Percentiles rank a stretch among this genome's conserved stretches.
phyloP scores from a whole-genome alignment of 495 filamentous ascomycete genomes.

The Penicillium longicatenatum region DNA sequence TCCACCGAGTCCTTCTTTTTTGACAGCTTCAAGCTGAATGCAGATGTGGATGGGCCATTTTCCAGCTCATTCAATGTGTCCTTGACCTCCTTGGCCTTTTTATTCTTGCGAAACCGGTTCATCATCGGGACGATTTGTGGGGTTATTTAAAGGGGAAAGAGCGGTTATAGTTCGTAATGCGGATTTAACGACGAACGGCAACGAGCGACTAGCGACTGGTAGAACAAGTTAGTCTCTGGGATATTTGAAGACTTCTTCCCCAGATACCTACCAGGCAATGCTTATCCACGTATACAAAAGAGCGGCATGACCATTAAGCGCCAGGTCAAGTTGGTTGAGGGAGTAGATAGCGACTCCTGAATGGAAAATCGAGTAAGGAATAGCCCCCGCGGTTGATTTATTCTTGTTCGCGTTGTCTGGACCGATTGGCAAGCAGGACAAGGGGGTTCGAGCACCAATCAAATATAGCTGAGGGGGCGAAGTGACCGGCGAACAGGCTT shows the following conservation, averaged over 20 bases:
- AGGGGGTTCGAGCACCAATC: conserved; percentile 22
- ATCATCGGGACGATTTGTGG: conserved; percentile 41
- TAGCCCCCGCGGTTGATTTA: conserved; percentile 13
- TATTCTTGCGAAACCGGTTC: conserved; percentile 76
- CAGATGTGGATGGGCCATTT: conserved; percentile 13
- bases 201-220: conserved; percentile 11
- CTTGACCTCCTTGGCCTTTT: conserved; percentile 53
- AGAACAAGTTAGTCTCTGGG: conserved; percentile 6
- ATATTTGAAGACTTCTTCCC: neutral
- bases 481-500: conserved; percentile 6
- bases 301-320: conserved; percentile 28
- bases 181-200: neutral
- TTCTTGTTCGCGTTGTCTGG: conserved; percentile 9
- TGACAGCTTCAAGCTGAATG: conserved; percentile 47
- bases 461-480: conserved; percentile 5
- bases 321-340: conserved; percentile 8
- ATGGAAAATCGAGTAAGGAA: conserved; percentile 7
- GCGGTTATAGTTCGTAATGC: conserved; percentile 8
- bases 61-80: conserved; percentile 27
- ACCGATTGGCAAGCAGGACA: conserved; percentile 9
- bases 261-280: conserved; percentile 20
- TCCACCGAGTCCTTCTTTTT: conserved; percentile 57
- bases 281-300: conserved; percentile 23
- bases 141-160: conserved; percentile 1
- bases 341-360: conserved; percentile 13